A percentile compares a stretch with the other conserved stretches of the same genome.
These are phyloP conservation scores for Nakataea oryzae DNA, from an alignment of 2,329 filamentous ascomycete genomes.

Conservation along the genomic window DNA sequence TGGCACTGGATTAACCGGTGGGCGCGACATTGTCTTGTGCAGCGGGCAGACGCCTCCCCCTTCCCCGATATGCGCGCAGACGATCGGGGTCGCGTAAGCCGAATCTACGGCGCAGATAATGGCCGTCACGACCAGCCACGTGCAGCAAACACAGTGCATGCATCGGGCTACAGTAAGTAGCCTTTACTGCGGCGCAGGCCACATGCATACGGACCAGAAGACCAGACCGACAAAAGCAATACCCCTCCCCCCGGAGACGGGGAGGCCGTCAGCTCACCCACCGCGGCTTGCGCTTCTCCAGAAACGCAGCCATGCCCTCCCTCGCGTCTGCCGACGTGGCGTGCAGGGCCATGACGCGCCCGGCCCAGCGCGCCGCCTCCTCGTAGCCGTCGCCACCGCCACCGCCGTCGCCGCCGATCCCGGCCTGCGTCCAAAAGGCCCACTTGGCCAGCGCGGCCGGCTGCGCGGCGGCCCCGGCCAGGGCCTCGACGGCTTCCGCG, in stretches of 20 bases:
- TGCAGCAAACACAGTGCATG: too few relatives aligned
- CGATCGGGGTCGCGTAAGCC: too few relatives aligned
- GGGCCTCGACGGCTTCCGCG: slow-evolving; percentile 11
- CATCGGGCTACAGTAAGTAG: too few relatives aligned
- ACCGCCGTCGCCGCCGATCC: slow-evolving; percentile 6
- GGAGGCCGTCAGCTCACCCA: slow-evolving; percentile 15
- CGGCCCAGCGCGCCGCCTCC: slow-evolving; percentile 17
- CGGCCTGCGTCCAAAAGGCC: slow-evolving; percentile 22
- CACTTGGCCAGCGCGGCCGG: slow-evolving; percentile 22
- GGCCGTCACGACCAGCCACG: too few relatives aligned
- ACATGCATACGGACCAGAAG: too few relatives aligned
- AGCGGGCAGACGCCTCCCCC: too few relatives aligned
- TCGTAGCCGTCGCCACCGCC: slow-evolving; percentile 13
- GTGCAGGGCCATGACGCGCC: slow-evolving; percentile 17
- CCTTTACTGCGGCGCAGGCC: too few relatives aligned
- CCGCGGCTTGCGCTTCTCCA: slow-evolving; percentile 13
- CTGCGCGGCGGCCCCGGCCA: slow-evolving; percentile 15
- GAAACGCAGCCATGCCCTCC: slow-evolving; percentile 17
- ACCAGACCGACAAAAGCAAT: too few relatives aligned
- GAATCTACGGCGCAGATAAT: too few relatives aligned
- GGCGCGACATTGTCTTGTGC: too few relatives aligned
- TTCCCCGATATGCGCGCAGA: too few relatives aligned
- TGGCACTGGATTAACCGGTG: background rate
- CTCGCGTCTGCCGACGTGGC: slow-evolving; percentile 16
- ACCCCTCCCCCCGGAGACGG: too few relatives aligned